phyloP scores from a whole-genome alignment of 768 basidiomycete species.

The Boletus edulis region DNA sequence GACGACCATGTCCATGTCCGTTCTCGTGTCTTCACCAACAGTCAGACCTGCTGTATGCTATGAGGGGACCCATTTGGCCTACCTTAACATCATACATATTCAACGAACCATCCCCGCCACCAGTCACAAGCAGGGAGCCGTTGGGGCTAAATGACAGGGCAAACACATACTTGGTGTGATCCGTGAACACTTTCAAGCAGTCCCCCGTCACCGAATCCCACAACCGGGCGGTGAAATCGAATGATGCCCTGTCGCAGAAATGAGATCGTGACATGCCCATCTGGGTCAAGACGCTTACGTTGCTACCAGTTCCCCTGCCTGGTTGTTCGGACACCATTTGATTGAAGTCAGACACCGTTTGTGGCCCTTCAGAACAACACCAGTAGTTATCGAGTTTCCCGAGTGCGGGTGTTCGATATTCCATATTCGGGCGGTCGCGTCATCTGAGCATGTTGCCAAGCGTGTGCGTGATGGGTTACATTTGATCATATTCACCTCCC shows the following conservation, averaged over 20 bases:
- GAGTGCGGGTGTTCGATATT: constrained; percentile 47
- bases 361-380: constrained; percentile 58
- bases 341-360: constrained; percentile 61
- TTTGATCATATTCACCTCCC: constrained; percentile 79
- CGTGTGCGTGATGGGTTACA: constrained; percentile 63
- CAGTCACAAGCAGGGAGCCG: constrained; percentile 70
- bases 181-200: constrained; percentile 67
- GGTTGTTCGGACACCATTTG: constrained; percentile 61
- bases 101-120: constrained; percentile 75
- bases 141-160: constrained; percentile 74
- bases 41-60: constrained; percentile 3
- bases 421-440: constrained; percentile 78
- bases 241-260: constrained; percentile 56
- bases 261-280: constrained; percentile 1
- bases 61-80: constrained; percentile 33
- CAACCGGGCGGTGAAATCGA: constrained; percentile 75
- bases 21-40: constrained; percentile 37
- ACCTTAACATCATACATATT: constrained; percentile 71
- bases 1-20: constrained; percentile 66
- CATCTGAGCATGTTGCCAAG: constrained; percentile 81
- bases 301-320: constrained; percentile 53
- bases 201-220: constrained; percentile 82
- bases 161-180: constrained; percentile 73
- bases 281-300: constrained; percentile 51
- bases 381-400: constrained; percentile 20